Evolutionary conservation across 768 basidiomycete genomes (phyloP), one percentile per base, ranked within the genome.

Genomic region (Rhodosporidiobolus sp.): DNA sequence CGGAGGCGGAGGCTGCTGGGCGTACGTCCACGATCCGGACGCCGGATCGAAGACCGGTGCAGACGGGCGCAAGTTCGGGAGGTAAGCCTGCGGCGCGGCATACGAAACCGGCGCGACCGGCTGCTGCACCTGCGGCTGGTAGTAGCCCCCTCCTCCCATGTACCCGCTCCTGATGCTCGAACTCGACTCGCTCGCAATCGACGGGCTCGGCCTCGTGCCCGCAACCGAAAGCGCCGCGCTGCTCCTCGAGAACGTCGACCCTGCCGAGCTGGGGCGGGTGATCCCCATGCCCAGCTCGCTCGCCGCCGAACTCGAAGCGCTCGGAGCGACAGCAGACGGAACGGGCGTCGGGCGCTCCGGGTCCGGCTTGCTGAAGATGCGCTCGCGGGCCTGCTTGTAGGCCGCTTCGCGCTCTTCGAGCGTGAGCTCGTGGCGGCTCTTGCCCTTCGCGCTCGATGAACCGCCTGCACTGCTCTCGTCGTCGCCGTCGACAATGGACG

Each of bases 371-470:
- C 20, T 65, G 55, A 78, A 78, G 72, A 78, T 78, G 28, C 77
- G 76, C 55, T 75, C 71, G 46, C 77, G 54, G 1, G 77, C 77
- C 55, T 78, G 71, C 55, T 76, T 73, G 73, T 78, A 78, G 14
- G 76, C 76, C 46, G 74, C 76, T 50, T 78, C 77, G 32, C 77
- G 72, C 62, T 78, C 74, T 53, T 77, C 70, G 28, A 78, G 68
- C 19, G 76, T 78, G 30, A 75, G 38, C 14, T 73, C 73, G 8
- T 57, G 46, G 7, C 74, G 63, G 0, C 62, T 64, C 6, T 61
- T 58, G 10, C 70, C 63, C 45, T 38, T 34, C 14, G 24, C 14
- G 26, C 52, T 35, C 16, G 56, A 30, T 0, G 34, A 35, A 4
- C 50, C 48, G 19, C 61, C 30, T 3, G 50, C 43, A 14, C 61